Conservation (phyloP, 768 basidiomycete genomes). For the Trametes gibbosa region DNA sequence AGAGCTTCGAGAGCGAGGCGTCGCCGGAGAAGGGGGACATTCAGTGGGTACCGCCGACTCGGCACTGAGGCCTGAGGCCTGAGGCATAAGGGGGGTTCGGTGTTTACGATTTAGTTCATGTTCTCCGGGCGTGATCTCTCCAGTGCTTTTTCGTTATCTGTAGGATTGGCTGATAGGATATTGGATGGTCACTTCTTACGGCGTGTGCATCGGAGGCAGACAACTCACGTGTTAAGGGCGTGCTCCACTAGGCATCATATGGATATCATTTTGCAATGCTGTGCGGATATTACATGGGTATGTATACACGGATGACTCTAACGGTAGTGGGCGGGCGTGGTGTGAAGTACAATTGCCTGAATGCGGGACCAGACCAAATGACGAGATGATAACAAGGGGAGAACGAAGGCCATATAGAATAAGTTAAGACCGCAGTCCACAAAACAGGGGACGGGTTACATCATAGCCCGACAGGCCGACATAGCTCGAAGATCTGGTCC, state of each 20-base stretch:
- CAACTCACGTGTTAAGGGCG: background rate
- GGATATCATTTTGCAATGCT: constrained; percentile 13
- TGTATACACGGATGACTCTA: constrained; percentile 20
- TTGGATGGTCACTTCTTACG: background rate
- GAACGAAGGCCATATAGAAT: constrained; percentile 2
- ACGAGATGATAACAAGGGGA: background rate
- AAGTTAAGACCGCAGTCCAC: constrained; percentile 11
- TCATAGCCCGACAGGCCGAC: constrained; percentile 10
- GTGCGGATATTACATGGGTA: constrained; percentile 16
- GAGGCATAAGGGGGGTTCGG: too few relatives aligned
- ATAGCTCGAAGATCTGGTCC: constrained; percentile 16
- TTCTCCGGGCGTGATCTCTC: too few relatives aligned
- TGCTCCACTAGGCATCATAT: background rate
- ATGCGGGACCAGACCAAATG: background rate
- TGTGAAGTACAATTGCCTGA: constrained; percentile 11
- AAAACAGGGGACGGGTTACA: background rate
- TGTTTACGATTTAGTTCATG: too few relatives aligned
- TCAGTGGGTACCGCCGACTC: constrained; percentile 16
- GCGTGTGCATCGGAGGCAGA: background rate
- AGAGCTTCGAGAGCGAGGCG: constrained; percentile 19
- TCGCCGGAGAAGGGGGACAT: constrained; percentile 10
- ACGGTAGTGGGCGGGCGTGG: background rate
- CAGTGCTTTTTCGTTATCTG: background rate
- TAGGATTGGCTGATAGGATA: background rate
- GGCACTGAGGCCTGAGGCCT: too few relatives aligned